Percentiles rank a stretch among this genome's conserved stretches.
Conservation (phyloP, 2,329 filamentous ascomycete genomes). For the Aspergillus cejpii region DNA sequence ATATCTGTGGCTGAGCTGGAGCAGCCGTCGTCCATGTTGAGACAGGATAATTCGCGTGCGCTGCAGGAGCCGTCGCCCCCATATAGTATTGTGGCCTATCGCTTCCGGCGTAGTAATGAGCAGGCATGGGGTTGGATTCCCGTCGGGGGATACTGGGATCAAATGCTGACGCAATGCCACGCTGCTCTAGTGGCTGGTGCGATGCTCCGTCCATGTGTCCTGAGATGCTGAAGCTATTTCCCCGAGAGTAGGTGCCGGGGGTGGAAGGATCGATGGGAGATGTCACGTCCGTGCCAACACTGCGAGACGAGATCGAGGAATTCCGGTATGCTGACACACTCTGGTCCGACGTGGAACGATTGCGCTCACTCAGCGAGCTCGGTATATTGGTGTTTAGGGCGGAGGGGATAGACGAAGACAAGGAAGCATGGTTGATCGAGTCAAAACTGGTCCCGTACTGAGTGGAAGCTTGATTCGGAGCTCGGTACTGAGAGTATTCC, state of each 20-base stretch:
- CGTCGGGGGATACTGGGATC: constrained; percentile 32
- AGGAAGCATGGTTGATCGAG: constrained; percentile 28
- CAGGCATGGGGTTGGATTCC: constrained; percentile 31
- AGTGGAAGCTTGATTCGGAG: constrained; percentile 23
- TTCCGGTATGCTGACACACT: constrained; percentile 36
- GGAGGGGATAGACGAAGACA: constrained; percentile 31
- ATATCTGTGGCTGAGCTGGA: constrained; percentile 36
- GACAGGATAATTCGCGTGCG: constrained; percentile 32
- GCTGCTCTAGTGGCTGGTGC: constrained; percentile 28
- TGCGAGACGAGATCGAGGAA: constrained; percentile 36
- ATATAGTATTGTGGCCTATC: constrained; percentile 34
- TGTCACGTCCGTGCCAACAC: constrained; percentile 33
- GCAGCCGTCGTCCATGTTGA: constrained; percentile 36
- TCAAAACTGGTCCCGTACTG: constrained; percentile 34
- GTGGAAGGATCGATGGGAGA: constrained; percentile 36
- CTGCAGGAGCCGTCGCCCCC: constrained; percentile 20
- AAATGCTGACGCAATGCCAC: constrained; percentile 25
- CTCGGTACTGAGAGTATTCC: constrained; percentile 33
- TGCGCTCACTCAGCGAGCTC: constrained; percentile 32
- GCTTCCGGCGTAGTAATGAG: constrained; percentile 29
- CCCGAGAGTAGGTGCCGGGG: constrained; percentile 32
- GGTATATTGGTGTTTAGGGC: constrained; percentile 28
- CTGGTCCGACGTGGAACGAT: constrained; percentile 33
- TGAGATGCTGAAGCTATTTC: constrained; percentile 33
- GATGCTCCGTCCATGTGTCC: constrained; percentile 28